A percentile compares a stretch with the other conserved stretches of the same genome.
These are phyloP conservation scores for Termitomyces eurrhizus DNA, from an alignment of 768 basidiomycete genomes.

Conservation along the genomic window DNA sequence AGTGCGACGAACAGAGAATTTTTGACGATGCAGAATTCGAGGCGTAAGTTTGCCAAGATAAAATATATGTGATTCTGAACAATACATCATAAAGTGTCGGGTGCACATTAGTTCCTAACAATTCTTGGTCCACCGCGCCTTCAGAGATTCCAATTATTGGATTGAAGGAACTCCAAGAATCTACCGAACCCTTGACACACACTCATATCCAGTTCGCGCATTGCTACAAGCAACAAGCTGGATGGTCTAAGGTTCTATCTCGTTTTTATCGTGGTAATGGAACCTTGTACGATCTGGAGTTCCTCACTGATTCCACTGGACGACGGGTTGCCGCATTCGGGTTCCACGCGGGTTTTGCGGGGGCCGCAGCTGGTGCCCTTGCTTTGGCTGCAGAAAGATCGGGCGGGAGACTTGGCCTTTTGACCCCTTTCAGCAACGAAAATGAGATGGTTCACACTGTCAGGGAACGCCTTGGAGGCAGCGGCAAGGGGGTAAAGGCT, in stretches of 20 bases:
- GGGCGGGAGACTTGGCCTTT: constrained; percentile 55
- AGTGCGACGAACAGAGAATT: constrained; percentile 90
- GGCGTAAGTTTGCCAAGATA: constrained; percentile 53
- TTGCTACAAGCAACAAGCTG: constrained; percentile 94
- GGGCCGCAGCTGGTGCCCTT: constrained; percentile 87
- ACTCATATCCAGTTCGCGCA: constrained; percentile 98
- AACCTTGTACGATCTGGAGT: constrained; percentile 92
- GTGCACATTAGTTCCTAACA: constrained; percentile 82
- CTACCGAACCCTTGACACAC: constrained; percentile 80
- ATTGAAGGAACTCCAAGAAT: constrained; percentile 91
- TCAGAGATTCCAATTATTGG: constrained; percentile 79
- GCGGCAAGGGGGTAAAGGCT: constrained; percentile 72
- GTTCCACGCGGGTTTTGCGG: constrained; percentile 98
- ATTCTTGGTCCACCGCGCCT: constrained; percentile 86
- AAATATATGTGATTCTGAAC: neutral
- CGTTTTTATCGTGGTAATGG: constrained; percentile 85
- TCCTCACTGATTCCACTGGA: constrained; percentile 78
- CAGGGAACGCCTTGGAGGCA: constrained; percentile 57
- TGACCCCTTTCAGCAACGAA: constrained; percentile 86
- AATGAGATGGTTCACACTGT: constrained; percentile 76
- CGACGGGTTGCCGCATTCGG: constrained; percentile 97
- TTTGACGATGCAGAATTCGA: constrained; percentile 94
- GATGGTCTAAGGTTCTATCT: constrained; percentile 82
- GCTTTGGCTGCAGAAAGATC: constrained; percentile 67
- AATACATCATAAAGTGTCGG: constrained; percentile 60